Conservation (phyloP, 805 yeast genomes). For the Saturnispora dispora region DNA sequence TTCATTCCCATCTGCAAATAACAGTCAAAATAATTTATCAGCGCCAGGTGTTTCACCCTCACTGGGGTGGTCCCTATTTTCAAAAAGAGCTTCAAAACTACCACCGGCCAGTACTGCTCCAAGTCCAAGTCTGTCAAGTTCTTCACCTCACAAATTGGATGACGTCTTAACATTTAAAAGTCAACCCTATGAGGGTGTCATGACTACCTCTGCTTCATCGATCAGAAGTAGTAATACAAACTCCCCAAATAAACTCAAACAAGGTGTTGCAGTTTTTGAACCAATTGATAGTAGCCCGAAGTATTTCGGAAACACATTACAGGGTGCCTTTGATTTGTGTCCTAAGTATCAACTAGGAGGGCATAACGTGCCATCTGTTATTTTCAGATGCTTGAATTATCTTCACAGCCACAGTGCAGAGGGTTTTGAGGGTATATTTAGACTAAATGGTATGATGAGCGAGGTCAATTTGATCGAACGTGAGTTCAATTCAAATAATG, state of each 20-base stretch:
- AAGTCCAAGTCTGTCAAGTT: conserved; percentile 34
- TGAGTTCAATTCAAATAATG: conserved; percentile 56
- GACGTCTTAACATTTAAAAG: conserved; percentile 26
- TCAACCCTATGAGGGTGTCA: conserved; percentile 25
- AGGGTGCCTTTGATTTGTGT: conserved; percentile 43
- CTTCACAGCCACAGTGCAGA: conserved; percentile 58
- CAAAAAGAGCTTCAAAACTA: conserved; percentile 2
- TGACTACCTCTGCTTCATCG: conserved; percentile 6
- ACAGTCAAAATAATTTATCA: neutral
- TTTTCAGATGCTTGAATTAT: conserved; percentile 64
- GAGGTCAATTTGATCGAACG: conserved; percentile 62
- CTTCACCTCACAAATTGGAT: conserved; percentile 8
- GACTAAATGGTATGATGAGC: conserved; percentile 82
- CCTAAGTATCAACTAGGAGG: conserved; percentile 34
- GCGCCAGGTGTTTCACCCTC: conserved; percentile 6
- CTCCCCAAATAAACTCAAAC: conserved; percentile 7
- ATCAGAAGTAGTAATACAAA: neutral
- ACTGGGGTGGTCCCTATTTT: conserved; percentile 2
- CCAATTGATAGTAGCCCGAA: conserved; percentile 19
- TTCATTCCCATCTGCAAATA: neutral
- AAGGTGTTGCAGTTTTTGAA: conserved; percentile 5
- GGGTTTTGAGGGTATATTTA: conserved; percentile 84
- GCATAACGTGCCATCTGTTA: conserved; percentile 59
- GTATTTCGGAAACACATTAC: conserved; percentile 58
- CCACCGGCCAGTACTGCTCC: conserved; percentile 35